These are phyloP conservation scores for Nicotiana rustica DNA, from an alignment of 305 asterid species.

Conservation along the genomic window DNA sequence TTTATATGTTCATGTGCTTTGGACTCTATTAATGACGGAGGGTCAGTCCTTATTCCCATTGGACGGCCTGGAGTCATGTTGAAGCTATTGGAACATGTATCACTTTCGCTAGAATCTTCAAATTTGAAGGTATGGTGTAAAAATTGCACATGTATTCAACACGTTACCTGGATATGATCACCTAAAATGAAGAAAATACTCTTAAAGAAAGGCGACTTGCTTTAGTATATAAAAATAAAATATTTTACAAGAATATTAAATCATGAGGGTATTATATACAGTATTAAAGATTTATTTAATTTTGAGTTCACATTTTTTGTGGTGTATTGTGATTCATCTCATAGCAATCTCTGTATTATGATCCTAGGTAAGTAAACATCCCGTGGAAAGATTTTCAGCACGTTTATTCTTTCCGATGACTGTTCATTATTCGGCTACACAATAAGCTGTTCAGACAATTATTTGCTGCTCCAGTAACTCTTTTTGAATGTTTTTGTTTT, in stretches of 20 bases:
- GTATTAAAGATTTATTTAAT: neutral
- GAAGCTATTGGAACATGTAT: conserved; percentile 77
- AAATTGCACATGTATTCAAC: conserved; percentile 8
- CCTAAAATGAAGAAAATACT: neutral
- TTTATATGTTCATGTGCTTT: conserved; percentile 73
- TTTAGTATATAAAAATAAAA: neutral
- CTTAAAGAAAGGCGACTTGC: neutral
- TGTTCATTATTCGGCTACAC: neutral
- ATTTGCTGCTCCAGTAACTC: neutral
- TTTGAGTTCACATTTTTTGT: neutral
- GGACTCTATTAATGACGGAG: conserved; percentile 70
- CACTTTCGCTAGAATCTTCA: conserved; percentile 58
- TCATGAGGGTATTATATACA: neutral
- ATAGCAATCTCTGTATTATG: neutral
- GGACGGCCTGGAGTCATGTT: conserved; percentile 74
- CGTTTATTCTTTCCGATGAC: neutral
- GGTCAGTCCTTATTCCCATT: conserved; percentile 83
- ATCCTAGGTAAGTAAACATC: no score
- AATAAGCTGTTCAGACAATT: neutral
- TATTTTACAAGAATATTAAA: neutral
- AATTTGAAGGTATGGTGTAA: conserved; percentile 61
- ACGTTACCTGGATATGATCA: neutral
- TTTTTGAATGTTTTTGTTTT: neutral
- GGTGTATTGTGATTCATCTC: neutral
- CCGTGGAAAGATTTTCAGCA: neutral